Evolutionary conservation across 208 protist species (phyloP).

Genomic region (Eutreptiella sp.): DNA sequence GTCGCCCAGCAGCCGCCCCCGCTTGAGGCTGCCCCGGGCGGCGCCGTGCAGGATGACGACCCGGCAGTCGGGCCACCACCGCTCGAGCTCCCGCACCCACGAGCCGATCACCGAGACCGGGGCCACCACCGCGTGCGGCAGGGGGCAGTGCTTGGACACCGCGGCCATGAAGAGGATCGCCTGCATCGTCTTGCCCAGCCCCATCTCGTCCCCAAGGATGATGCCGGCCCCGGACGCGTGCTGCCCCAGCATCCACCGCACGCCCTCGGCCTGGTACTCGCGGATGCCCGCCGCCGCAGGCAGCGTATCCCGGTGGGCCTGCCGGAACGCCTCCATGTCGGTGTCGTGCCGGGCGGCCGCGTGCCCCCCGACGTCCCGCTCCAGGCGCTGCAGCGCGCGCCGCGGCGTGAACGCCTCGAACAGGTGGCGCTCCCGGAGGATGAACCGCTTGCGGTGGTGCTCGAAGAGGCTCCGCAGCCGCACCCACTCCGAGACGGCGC

Average conservation of each 20-base stretch:
- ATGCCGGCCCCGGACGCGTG: constrained; percentile 70
- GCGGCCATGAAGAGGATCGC: constrained; percentile 59
- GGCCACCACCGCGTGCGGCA: constrained; percentile 61
- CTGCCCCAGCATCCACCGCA: constrained; percentile 74
- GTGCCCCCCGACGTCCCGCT: no score
- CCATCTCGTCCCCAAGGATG: constrained; percentile 89
- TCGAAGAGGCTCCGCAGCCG: no score
- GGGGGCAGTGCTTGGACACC: constrained; percentile 33
- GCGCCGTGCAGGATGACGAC: constrained; percentile 87
- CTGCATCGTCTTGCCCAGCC: constrained; percentile 54
- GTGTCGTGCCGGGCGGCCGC: no score
- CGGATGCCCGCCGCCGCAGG: no score
- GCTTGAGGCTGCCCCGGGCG: constrained; percentile 66
- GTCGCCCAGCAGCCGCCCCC: constrained; percentile 53
- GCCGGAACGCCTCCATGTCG: no score
- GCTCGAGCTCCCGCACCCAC: constrained; percentile 68
- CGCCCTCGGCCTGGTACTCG: constrained; percentile 77
- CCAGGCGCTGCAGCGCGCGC: no score
- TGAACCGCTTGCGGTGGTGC: no score
- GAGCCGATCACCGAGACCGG: constrained; percentile 64
- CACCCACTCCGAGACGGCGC: no score
- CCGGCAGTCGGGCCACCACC: constrained; percentile 88
- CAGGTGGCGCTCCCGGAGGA: no score
- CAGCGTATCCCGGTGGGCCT: no score
- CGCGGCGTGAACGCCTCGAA: no score